phyloP scores from a whole-genome alignment of 148 eudicot species.

The Rhododendron ovatum region DNA sequence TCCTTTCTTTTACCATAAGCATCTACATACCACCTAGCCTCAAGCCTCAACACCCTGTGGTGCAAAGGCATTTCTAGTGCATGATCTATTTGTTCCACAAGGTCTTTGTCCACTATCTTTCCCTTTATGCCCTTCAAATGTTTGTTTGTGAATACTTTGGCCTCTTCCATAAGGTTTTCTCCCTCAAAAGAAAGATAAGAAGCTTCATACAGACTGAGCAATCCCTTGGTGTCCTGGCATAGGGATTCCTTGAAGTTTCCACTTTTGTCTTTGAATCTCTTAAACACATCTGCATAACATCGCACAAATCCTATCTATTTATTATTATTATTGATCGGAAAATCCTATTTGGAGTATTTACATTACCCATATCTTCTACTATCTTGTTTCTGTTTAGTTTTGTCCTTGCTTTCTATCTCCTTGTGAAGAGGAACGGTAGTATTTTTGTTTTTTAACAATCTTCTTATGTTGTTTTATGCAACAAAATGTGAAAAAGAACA shows the following conservation, averaged over 20 bases:
- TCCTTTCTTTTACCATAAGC: not conserved
- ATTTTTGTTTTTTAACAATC: no score
- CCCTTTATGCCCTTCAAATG: not conserved
- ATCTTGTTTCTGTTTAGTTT: no score
- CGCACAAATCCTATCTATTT: no score
- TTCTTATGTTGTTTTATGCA: no score
- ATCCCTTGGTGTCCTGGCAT: not conserved
- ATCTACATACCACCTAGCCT: not conserved
- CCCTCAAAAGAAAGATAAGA: not conserved
- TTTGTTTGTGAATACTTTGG: not conserved
- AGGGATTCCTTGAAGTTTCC: not conserved
- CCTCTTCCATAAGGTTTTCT: not conserved
- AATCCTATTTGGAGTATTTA: no score
- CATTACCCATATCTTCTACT: no score
- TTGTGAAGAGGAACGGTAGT: no score
- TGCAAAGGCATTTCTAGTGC: slow-evolving; percentile 2
- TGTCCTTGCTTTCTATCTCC: no score
- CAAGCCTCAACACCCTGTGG: not conserved
- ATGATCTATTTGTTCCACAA: not conserved
- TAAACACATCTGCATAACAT: not conserved
- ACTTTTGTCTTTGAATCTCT: not conserved
- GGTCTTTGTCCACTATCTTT: not conserved
- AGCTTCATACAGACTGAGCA: slow-evolving; percentile 1
- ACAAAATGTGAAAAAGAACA: no score
- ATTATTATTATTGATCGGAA: no score